These are phyloP conservation scores for Hypoxylon sp. DNA, from an alignment of 2,329 filamentous ascomycete species.

Conservation along the genomic window DNA sequence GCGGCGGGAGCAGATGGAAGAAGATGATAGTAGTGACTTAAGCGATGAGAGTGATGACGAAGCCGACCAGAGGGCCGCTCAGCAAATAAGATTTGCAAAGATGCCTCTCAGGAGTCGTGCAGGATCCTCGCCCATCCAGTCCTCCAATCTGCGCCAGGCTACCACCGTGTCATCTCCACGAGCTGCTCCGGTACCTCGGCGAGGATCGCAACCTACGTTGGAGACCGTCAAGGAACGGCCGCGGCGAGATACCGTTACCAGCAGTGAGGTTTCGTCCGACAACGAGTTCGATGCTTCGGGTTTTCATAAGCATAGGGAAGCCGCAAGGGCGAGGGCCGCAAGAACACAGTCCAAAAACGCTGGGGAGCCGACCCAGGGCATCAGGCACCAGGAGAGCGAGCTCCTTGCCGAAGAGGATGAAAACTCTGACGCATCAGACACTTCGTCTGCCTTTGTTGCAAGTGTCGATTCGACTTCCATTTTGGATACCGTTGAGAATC, in stretches of 20 bases:
- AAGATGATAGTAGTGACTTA: slow-evolving; percentile 87
- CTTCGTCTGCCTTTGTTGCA: slow-evolving; percentile 73
- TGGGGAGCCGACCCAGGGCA: slow-evolving; percentile 60
- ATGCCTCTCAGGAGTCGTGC: slow-evolving; percentile 90
- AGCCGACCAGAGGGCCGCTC: slow-evolving; percentile 77
- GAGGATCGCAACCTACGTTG: slow-evolving; percentile 78
- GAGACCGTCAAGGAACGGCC: slow-evolving; percentile 77
- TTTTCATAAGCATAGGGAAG: slow-evolving; percentile 73
- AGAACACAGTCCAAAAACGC: slow-evolving; percentile 67
- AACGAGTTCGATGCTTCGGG: slow-evolving; percentile 79
- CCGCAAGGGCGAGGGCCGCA: slow-evolving; percentile 66
- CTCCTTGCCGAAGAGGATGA: slow-evolving; percentile 70
- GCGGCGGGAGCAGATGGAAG: slow-evolving; percentile 80
- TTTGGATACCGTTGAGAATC: slow-evolving; percentile 72
- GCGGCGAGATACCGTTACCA: slow-evolving; percentile 81
- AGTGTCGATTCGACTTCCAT: slow-evolving; percentile 80
- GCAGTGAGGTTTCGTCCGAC: slow-evolving; percentile 85
- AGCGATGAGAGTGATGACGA: slow-evolving; percentile 89
- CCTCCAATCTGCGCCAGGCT: slow-evolving; percentile 70
- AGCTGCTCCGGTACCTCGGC: slow-evolving; percentile 61
- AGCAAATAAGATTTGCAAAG: slow-evolving; percentile 96
- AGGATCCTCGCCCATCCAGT: slow-evolving; percentile 87
- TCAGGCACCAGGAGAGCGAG: slow-evolving; percentile 62
- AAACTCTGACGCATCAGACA: slow-evolving; percentile 71
- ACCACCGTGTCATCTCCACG: slow-evolving; percentile 62